Percentiles rank a stretch among this genome's conserved stretches.
These are phyloP conservation scores for Ceratocystis colombiana DNA, from an alignment of 2,329 filamentous ascomycete genomes.

Conservation along the genomic window DNA sequence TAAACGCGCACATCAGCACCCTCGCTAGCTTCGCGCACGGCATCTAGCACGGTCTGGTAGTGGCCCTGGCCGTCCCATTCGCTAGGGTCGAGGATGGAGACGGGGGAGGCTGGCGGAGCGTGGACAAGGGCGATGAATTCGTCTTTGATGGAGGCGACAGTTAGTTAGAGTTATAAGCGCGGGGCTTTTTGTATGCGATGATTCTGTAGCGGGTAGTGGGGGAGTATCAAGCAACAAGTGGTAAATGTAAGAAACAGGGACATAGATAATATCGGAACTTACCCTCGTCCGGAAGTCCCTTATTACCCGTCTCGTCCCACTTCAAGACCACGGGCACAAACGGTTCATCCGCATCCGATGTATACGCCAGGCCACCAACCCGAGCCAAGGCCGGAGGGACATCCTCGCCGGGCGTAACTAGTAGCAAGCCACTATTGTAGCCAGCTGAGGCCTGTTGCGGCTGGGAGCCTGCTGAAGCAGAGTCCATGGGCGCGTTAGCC, in stretches of 20 bases:
- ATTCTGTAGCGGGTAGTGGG: background rate
- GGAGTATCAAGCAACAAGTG: background rate
- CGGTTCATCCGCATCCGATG: slow-evolving; percentile 75
- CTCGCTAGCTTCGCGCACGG: slow-evolving; percentile 53
- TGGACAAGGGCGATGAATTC: slow-evolving; percentile 60
- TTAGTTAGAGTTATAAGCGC: background rate
- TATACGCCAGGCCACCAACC: slow-evolving; percentile 52
- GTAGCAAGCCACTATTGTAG: slow-evolving; percentile 38
- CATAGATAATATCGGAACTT: slow-evolving; percentile 29
- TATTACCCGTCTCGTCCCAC: slow-evolving; percentile 43
- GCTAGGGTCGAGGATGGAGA: slow-evolving; percentile 56
- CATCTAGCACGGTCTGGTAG: slow-evolving; percentile 59
- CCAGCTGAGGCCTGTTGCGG: slow-evolving; percentile 16
- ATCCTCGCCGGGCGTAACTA: slow-evolving; percentile 43
- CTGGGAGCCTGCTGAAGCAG: slow-evolving; percentile 27
- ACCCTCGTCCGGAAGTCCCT: slow-evolving; percentile 53
- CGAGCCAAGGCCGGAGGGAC: slow-evolving; percentile 51
- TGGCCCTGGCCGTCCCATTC: slow-evolving; percentile 65
- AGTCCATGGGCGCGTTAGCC: slow-evolving; percentile 61
- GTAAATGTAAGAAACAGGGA: background rate
- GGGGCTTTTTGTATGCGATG: background rate
- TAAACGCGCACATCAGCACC: slow-evolving; percentile 67
- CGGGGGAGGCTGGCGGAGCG: slow-evolving; percentile 41
- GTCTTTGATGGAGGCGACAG: slow-evolving; percentile 38
- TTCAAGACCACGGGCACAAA: slow-evolving; percentile 66